Evolutionary conservation across 768 basidiomycete genomes (phyloP), one percentile per base, ranked within the genome.

Genomic region (Mycena rebaudengoi): DNA sequence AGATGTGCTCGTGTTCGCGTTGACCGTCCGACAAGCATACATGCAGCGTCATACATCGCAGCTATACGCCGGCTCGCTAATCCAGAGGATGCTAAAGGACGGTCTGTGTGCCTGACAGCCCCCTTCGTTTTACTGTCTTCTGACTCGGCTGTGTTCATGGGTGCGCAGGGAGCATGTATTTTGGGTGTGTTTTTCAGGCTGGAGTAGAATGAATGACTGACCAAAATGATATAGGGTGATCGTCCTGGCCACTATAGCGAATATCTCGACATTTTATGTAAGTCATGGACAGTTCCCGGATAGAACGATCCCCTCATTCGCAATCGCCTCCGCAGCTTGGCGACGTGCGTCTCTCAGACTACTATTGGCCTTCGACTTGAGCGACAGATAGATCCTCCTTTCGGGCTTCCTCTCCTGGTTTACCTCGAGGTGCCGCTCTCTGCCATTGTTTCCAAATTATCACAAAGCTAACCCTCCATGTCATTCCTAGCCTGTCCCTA

Each of bases 201-300:
- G 57, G 48, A 50, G 48, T 39, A 30, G 46, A 59, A 41, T 50
- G 21, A 50, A 39, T 60, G 50, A 52, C 59, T 60, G 50, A 60
- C 26, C 18, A 44, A 37, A 52, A 60, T 44, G 49, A 45, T 52
- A 44, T 37, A 60, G 59, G 33, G 46, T 60, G 33, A 60, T 60
- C 39, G 59, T 60, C 41, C 59, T 60, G 50, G 49, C 59, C 25
- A 73, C 68, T 3, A 80, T 84, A 4, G 85, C 82, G 60, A 58
- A 58, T 51, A 30, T 51, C 40, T 80, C 75, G 14, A 73, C 64
- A n/a, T 57, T 35, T 44, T 64, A 64, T 57, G 54, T 64, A 43
- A 64, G 62, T 50, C 62, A 41, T 51, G 54, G 21, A 56, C 41
- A 32, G 54, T 62, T 48, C 41, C 48, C 46, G 29, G 32, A 29